These are phyloP conservation scores for Eimeria sp. DNA, from an alignment of 169 alveolate species.

Conservation along the genomic window DNA sequence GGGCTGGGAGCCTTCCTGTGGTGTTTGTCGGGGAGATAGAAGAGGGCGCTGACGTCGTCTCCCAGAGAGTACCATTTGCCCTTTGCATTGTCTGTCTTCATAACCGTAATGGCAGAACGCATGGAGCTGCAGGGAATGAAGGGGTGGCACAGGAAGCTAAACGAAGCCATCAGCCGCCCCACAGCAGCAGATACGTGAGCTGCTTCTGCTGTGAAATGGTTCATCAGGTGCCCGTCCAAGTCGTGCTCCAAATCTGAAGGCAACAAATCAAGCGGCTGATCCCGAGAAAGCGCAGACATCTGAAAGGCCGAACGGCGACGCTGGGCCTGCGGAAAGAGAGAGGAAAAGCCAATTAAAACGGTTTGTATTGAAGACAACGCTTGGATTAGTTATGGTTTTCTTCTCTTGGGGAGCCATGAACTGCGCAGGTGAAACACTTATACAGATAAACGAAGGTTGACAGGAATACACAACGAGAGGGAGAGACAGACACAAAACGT, in stretches of 20 bases:
- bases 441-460: too few relatives aligned
- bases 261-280: constrained; percentile 74
- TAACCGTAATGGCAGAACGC: constrained; percentile 20
- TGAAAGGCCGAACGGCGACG: constrained; percentile 82
- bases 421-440: too few relatives aligned
- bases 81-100: constrained; percentile 39
- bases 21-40: constrained; percentile 69
- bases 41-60: constrained; percentile 82
- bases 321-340: constrained; percentile 71
- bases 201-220: constrained; percentile 34
- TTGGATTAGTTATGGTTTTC: too few relatives aligned
- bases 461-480: too few relatives aligned
- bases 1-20: constrained; percentile 2
- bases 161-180: constrained; percentile 82
- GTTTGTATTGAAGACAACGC: too few relatives aligned
- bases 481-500: too few relatives aligned
- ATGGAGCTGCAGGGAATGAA: constrained; percentile 74
- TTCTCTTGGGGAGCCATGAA: too few relatives aligned
- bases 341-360: too few relatives aligned
- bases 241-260: constrained; percentile 78
- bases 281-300: constrained; percentile 25
- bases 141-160: constrained; percentile 69
- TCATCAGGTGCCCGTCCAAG: constrained; percentile 55
- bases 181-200: constrained; percentile 25
- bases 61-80: constrained; percentile 82